Evolutionary conservation across 1,139 yeast genomes (phyloP).

Genomic region (Sugiyamaella xylanicola): DNA sequence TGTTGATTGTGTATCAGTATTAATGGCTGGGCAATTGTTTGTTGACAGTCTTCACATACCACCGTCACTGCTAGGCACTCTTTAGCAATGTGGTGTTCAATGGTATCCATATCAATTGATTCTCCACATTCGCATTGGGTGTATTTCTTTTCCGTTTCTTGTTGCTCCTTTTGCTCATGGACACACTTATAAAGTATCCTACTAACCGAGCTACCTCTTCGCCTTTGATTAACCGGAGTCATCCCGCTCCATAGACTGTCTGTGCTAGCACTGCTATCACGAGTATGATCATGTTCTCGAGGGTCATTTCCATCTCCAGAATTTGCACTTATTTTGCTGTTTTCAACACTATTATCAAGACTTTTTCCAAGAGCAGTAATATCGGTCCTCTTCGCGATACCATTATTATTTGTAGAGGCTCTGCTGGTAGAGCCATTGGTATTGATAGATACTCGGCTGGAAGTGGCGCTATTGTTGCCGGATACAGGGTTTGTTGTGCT

Average conservation of each 20-base stretch:
- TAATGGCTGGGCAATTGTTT: conserved; percentile 40
- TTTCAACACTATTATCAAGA: no score
- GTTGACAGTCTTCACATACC: conserved; percentile 48
- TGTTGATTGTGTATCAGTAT: conserved; percentile 39
- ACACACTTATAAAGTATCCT: conserved; percentile 4
- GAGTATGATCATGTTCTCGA: no score
- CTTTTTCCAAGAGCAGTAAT: no score
- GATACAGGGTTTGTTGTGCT: neutral
- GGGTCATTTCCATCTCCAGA: no score
- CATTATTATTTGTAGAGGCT: no score
- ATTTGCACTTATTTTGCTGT: no score
- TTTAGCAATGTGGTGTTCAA: conserved; percentile 27
- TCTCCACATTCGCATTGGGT: conserved; percentile 23
- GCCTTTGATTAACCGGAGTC: neutral
- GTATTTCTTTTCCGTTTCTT: neutral
- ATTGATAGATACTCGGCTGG: conserved; percentile 17
- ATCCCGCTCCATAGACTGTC: neutral
- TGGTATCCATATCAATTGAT: conserved; percentile 19
- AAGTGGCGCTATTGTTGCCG: neutral
- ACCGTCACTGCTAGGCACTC: conserved; percentile 30
- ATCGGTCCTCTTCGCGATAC: no score
- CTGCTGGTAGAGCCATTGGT: no score
- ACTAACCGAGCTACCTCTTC: neutral
- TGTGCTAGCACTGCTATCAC: no score
- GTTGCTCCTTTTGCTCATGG: conserved; percentile 10